A percentile compares a stretch with the other conserved stretches of the same genome.
Conservation (phyloP, 257 asterid genomes). For the Paulownia fortunei region DNA sequence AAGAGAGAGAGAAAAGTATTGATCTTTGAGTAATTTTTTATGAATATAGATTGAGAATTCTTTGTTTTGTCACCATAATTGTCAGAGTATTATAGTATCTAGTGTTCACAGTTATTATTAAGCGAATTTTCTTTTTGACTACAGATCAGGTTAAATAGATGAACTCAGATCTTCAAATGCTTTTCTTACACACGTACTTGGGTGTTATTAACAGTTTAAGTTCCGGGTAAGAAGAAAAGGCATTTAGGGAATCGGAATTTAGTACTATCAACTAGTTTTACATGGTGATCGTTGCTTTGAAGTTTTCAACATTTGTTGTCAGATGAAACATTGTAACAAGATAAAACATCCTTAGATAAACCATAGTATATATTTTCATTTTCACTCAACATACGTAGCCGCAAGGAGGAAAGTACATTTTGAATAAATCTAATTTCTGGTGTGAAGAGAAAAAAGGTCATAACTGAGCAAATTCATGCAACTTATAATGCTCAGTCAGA, state of each 20-base stretch:
- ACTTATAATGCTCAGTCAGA: not conserved
- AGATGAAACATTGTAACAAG: not conserved
- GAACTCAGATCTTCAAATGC: too few relatives aligned
- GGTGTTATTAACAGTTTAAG: too few relatives aligned
- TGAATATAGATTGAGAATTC: not conserved
- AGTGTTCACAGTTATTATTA: not conserved
- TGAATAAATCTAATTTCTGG: not conserved
- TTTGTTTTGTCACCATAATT: not conserved
- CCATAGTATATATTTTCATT: not conserved
- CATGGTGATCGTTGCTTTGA: not conserved
- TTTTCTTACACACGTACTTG: not conserved
- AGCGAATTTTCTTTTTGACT: conserved; percentile 3
- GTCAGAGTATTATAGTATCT: not conserved
- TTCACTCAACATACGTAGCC: not conserved
- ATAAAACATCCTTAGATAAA: not conserved
- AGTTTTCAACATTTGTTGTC: conserved; percentile 11
- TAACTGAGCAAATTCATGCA: not conserved
- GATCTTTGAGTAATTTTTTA: not conserved
- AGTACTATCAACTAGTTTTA: not conserved
- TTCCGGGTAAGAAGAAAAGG: too few relatives aligned
- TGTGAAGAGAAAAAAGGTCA: not conserved
- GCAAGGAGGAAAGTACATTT: not conserved
- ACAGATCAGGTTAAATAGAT: not conserved
- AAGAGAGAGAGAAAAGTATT: not conserved
- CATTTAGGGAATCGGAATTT: not conserved